Percentiles rank a stretch among this genome's conserved stretches.
These are phyloP conservation scores for Hygrocybe coccinea DNA, from an alignment of 768 basidiomycete species.

Conservation along the genomic window DNA sequence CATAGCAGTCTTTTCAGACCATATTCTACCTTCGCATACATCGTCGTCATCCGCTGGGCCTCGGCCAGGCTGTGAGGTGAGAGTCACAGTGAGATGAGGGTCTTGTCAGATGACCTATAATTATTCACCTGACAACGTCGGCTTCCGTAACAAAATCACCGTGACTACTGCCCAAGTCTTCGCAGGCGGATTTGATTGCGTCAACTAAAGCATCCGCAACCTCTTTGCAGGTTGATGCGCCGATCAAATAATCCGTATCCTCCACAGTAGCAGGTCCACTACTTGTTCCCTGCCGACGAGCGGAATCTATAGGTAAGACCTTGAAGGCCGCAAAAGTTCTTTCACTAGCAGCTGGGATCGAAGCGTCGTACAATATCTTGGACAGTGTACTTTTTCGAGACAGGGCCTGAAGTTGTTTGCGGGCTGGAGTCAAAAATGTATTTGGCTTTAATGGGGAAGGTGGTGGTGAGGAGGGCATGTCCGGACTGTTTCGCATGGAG, in stretches of 20 bases:
- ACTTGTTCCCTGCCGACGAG: conserved; percentile 47
- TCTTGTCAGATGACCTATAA: conserved; percentile 6
- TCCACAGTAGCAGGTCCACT: conserved; percentile 43
- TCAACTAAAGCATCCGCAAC: conserved; percentile 73
- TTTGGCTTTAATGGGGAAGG: conserved; percentile 8
- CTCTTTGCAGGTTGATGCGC: conserved; percentile 67
- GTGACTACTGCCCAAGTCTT: conserved; percentile 48
- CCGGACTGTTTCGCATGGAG: conserved; percentile 69
- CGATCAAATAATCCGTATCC: conserved; percentile 55
- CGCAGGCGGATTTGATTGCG: conserved; percentile 62
- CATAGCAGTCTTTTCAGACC: conserved; percentile 70
- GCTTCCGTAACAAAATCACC: conserved; percentile 52
- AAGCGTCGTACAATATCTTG: conserved; percentile 31
- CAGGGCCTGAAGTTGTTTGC: conserved; percentile 1
- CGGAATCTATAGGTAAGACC: conserved; percentile 67
- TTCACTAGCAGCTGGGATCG: conserved; percentile 29
- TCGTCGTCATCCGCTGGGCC: conserved; percentile 77
- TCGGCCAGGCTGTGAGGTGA: conserved; percentile 58
- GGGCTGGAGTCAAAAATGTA: not conserved
- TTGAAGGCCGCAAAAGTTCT: conserved; percentile 72
- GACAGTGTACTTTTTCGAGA: conserved; percentile 31
- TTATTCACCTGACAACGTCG: conserved; percentile 75
- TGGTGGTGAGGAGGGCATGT: conserved; percentile 23
- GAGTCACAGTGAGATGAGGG: conserved; percentile 3
- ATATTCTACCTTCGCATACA: conserved; percentile 92